Conservation (phyloP, 1,284 basidiomycete genomes). For the Spongiforma sp. region DNA sequence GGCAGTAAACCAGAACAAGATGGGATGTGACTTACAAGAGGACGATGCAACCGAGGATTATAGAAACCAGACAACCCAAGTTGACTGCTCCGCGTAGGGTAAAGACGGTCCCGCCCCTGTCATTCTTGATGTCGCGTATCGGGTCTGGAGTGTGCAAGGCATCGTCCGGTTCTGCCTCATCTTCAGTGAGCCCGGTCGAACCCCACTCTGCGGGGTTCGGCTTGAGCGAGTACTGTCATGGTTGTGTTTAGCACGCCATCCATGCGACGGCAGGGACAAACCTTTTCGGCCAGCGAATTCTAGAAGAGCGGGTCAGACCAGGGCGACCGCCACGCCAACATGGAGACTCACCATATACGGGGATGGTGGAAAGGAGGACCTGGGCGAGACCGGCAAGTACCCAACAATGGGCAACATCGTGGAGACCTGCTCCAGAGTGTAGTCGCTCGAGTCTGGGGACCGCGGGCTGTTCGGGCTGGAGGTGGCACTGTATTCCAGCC, state of each 20-base stretch:
- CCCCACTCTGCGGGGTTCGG: slow-evolving; percentile 40
- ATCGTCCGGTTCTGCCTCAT: slow-evolving; percentile 36
- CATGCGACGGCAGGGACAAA: not conserved
- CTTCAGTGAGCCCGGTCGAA: slow-evolving; percentile 26
- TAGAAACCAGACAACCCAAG: slow-evolving; percentile 50
- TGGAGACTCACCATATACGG: slow-evolving; percentile 28
- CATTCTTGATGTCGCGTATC: slow-evolving; percentile 39
- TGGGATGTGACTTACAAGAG: slow-evolving; percentile 38
- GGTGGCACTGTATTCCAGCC: slow-evolving; percentile 33
- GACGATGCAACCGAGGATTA: slow-evolving; percentile 39
- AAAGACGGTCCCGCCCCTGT: slow-evolving; percentile 46
- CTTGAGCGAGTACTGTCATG: slow-evolving; percentile 33
- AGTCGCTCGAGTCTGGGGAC: slow-evolving; percentile 19
- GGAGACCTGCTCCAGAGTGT: slow-evolving; percentile 20
- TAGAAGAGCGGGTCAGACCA: slow-evolving; percentile 13
- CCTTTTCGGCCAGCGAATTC: slow-evolving; percentile 37
- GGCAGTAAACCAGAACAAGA: not conserved
- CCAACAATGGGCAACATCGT: slow-evolving; percentile 17
- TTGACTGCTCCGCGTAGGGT: slow-evolving; percentile 49
- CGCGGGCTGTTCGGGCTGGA: slow-evolving; percentile 12
- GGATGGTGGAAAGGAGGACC: slow-evolving; percentile 33
- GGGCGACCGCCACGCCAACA: not conserved
- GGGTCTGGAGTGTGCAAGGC: slow-evolving; percentile 40
- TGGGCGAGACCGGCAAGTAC: slow-evolving; percentile 4
- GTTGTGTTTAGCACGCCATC: not conserved